Percentiles rank a stretch among this genome's conserved stretches.
Conservation (phyloP, 192 early-diverging fungal species). For the Mortierella antarctica region DNA sequence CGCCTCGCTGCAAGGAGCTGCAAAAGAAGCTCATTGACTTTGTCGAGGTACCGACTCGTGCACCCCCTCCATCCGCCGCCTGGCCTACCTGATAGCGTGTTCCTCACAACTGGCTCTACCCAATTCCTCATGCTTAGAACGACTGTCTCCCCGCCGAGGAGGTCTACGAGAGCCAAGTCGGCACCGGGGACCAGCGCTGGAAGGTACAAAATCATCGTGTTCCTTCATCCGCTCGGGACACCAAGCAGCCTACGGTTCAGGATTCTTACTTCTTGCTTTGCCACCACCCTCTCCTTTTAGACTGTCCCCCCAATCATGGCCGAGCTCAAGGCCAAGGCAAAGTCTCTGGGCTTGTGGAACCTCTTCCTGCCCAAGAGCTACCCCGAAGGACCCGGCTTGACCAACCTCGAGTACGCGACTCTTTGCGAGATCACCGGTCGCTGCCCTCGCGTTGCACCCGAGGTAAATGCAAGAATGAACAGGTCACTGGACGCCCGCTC, state of each 20-base stretch:
- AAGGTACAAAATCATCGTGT: slow-evolving; percentile 61
- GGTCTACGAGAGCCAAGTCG: slow-evolving; percentile 78
- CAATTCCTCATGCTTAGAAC: slow-evolving; percentile 56
- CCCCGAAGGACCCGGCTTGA: slow-evolving; percentile 85
- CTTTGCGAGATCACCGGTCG: slow-evolving; percentile 93
- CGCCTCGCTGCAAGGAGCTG: slow-evolving; percentile 64
- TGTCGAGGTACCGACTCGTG: slow-evolving; percentile 59
- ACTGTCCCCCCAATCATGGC: slow-evolving; percentile 88
- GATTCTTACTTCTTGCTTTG: neutral
- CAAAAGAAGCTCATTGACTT: slow-evolving; percentile 68
- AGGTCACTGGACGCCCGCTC: too few species aligned
- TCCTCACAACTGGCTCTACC: neutral
- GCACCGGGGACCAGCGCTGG: slow-evolving; percentile 82
- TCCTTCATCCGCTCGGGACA: neutral
- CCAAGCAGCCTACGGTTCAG: too few species aligned
- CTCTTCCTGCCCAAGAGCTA: slow-evolving; percentile 88
- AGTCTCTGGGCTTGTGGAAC: slow-evolving; percentile 96
- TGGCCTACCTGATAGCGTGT: neutral
- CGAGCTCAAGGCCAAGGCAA: slow-evolving; percentile 88
- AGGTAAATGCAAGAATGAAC: slow-evolving; percentile 55
- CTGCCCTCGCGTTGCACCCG: slow-evolving; percentile 83
- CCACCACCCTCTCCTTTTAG: slow-evolving; percentile 32
- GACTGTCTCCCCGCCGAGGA: slow-evolving; percentile 96
- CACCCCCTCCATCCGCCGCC: neutral
- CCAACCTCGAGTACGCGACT: slow-evolving; percentile 94